These are phyloP conservation scores for Avena atlantica DNA, from an alignment of 176 grass and related monocot species.

Conservation along the genomic window DNA sequence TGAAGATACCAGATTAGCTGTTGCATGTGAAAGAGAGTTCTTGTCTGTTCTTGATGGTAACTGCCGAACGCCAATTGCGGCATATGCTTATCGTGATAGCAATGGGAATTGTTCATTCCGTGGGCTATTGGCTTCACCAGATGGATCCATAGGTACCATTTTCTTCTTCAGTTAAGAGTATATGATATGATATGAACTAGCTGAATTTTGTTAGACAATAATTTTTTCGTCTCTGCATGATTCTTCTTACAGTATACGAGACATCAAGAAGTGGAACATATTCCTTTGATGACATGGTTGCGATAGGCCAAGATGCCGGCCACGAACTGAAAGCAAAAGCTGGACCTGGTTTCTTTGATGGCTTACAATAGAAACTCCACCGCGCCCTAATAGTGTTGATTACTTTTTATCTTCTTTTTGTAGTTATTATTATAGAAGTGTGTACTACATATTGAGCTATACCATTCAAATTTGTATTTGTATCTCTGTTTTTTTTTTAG, in stretches of 20 bases:
- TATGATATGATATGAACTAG: background rate
- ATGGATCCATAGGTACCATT: constrained; percentile 72
- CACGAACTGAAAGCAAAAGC: constrained; percentile 83
- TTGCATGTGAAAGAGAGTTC: constrained; percentile 92
- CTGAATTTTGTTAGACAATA: background rate
- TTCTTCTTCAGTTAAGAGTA: constrained; percentile 1
- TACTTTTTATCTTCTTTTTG: constrained; percentile 13
- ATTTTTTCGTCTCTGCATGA: background rate
- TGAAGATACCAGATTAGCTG: constrained; percentile 96
- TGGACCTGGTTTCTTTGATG: constrained; percentile 83
- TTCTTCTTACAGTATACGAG: constrained; percentile 69
- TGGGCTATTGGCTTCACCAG: constrained; percentile 90
- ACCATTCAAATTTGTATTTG: constrained; percentile 36
- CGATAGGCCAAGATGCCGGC: constrained; percentile 90
- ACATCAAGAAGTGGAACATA: constrained; percentile 80
- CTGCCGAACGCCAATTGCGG: constrained; percentile 92
- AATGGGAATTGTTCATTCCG: constrained; percentile 84
- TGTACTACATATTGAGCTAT: constrained; percentile 40
- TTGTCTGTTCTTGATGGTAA: constrained; percentile 91
- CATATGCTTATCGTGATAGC: constrained; percentile 71
- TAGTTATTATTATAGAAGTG: constrained; percentile 35
- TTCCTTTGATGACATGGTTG: constrained; percentile 79
- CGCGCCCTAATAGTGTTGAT: background rate
- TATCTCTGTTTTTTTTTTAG: constrained; percentile 28
- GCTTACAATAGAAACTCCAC: constrained; percentile 50